Percentiles rank a stretch among this genome's conserved stretches.
Evolutionary conservation across 768 basidiomycete species (phyloP).

Genomic region (Guyanaporus albipodus): DNA sequence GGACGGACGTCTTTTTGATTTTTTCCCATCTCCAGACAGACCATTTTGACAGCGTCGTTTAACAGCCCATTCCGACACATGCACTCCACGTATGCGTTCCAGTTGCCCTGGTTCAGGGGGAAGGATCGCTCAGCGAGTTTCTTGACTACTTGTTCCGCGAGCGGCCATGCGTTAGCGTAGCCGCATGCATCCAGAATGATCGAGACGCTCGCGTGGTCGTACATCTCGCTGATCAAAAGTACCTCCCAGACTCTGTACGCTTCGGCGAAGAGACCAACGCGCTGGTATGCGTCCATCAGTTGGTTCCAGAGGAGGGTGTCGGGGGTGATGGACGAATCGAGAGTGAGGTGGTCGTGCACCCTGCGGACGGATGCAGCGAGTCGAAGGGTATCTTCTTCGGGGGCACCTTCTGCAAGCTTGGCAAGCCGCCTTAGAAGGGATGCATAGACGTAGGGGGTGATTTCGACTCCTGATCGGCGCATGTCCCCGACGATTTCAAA

Average conservation of each 20-base stretch:
- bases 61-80: constrained; percentile 68
- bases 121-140: constrained; percentile 50
- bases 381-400: constrained; percentile 22
- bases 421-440: constrained; percentile 59
- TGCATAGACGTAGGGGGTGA: constrained; percentile 61
- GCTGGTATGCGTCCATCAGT: constrained; percentile 86
- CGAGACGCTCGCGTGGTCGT: constrained; percentile 63
- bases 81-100: constrained; percentile 83
- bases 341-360: constrained; percentile 70
- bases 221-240: constrained; percentile 55
- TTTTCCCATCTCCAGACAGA: constrained; percentile 63
- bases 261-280: constrained; percentile 65
- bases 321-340: constrained; percentile 74
- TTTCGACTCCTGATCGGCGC: constrained; percentile 56
- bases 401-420: constrained; percentile 35
- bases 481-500: constrained; percentile 80
- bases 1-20: constrained; percentile 41
- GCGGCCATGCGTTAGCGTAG: constrained; percentile 45
- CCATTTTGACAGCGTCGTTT: constrained; percentile 61
- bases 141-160: constrained; percentile 52
- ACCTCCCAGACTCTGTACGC: constrained; percentile 79
- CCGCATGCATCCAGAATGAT: constrained; percentile 87
- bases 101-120: constrained; percentile 59
- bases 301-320: constrained; percentile 73
- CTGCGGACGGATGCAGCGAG: constrained; percentile 53